Base-by-base conservation (phyloP, 257 asterid species). In the Solanum pinnatisectum region DNA sequence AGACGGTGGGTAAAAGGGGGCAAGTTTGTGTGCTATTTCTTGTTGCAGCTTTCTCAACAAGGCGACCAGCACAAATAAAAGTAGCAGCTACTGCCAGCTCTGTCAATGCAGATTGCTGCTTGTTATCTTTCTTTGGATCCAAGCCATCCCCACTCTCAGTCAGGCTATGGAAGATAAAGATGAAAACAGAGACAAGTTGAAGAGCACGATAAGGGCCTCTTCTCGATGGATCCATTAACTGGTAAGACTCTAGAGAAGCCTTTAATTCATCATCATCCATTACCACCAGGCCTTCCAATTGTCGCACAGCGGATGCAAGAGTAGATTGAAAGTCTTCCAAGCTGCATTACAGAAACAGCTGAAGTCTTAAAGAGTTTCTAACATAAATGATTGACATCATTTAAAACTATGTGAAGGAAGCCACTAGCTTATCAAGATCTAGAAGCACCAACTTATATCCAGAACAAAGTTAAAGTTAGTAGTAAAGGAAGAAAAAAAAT, bases 131-230 rank as follows among this genome's bases (percentile, higher is more conserved):
- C 52, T 88, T 87, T 35, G 93, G 88, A 67, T 91, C 93, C 65
- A 90, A 90, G 70, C 84, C 88, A 89, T 89, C 91, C 46, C 86
- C 89, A 76, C 63, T 89, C 83, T 92, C 90, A 5, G 91, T 88
- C 71, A 92, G 88, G 93, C 92, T 87, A 86, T 93, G 92, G 85
- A 91, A 52, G 73, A 94, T 67, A 88, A 95, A 96, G 89, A 96
- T 95, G 91, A 94, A 91, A 70, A 95, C 84, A 32, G 98, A 94
- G 83, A 94, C 98, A 59, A 95, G 91, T 85, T 96, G 99, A 89
- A 96, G 88, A 70, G 93, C 93, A 40, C 97, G 95, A 87, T 93
- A 92, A 63, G 99, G 99, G 86, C 97, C 99, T 76, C 32, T 92
- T 86, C 93, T 90, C 6, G 94, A 91, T 37, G 94, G 89, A 88